Conservation (phyloP, 2,329 filamentous ascomycete species). For the Diplodia sapinea region DNA sequence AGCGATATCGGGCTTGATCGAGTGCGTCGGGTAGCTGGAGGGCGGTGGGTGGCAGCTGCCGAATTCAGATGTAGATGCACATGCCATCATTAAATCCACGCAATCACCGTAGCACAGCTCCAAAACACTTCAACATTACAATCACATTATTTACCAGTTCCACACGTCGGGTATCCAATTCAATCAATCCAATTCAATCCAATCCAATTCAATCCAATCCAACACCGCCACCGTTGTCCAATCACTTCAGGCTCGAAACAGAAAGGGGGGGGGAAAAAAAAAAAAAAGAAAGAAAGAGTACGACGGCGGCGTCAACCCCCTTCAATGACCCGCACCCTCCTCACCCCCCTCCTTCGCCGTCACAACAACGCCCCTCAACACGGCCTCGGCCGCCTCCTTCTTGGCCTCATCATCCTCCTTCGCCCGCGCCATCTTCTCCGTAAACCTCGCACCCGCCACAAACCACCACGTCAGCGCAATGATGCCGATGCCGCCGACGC, state of each 20-base stretch:
- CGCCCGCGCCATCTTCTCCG: conserved; percentile 46
- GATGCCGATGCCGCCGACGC: conserved; percentile 51
- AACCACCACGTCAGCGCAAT: conserved; percentile 53
- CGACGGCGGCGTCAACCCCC: too few species aligned
- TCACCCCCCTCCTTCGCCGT: neutral
- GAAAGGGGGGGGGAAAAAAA: too few species aligned
- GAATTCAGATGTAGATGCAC: too few species aligned
- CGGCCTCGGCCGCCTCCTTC: conserved; percentile 18
- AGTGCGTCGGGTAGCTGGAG: neutral
- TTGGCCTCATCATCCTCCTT: conserved; percentile 28
- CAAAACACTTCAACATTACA: neutral
- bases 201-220: too few species aligned
- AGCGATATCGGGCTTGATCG: neutral
- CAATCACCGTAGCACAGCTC: neutral
- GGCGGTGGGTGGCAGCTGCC: neutral
- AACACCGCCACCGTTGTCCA: too few species aligned
- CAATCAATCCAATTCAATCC: too few species aligned
- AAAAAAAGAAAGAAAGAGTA: too few species aligned
- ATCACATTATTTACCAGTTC: neutral
- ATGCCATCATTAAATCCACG: too few species aligned
- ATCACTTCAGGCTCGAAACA: too few species aligned
- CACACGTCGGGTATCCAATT: neutral
- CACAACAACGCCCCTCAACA: conserved; percentile 8
- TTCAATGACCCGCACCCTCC: too few species aligned
- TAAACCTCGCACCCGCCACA: conserved; percentile 50